Percentiles rank a stretch among this genome's conserved stretches.
Conservation (phyloP, 2,329 filamentous ascomycete species). For the Cryoendolithus antarcticus region DNA sequence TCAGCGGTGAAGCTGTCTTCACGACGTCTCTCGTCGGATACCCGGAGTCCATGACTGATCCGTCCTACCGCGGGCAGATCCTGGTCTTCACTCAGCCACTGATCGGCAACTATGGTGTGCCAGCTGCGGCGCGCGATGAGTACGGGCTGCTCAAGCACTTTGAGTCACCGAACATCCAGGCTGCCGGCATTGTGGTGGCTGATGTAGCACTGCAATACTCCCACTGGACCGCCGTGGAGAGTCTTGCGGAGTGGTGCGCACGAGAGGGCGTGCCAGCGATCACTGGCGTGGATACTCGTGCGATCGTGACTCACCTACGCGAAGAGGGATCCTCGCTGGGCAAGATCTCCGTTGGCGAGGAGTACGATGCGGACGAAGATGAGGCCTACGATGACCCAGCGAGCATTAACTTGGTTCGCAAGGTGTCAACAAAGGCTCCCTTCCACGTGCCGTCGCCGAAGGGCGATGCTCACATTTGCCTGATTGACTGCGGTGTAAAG, state of each 20-base stretch:
- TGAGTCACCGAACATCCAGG: conserved; percentile 95
- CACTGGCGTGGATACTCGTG: conserved; percentile 91
- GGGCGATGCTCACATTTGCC: conserved; percentile 77
- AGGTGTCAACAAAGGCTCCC: conserved; percentile 93
- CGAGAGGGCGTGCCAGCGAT: conserved; percentile 93
- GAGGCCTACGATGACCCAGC: conserved; percentile 91
- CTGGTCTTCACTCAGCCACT: conserved; percentile 95
- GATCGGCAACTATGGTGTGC: conserved; percentile 97
- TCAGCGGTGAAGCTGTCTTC: conserved; percentile 96
- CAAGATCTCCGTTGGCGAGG: conserved; percentile 86
- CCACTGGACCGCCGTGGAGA: conserved; percentile 97
- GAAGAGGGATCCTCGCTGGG: conserved; percentile 95
- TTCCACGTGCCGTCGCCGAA: conserved; percentile 83
- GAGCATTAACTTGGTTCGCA: conserved; percentile 91
- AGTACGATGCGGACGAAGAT: conserved; percentile 97
- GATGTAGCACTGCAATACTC: conserved; percentile 91
- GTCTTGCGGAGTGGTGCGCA: conserved; percentile 84
- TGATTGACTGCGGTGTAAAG: conserved; percentile 98
- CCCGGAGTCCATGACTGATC: conserved; percentile 71
- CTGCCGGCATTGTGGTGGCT: conserved; percentile 86
- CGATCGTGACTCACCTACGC: conserved; percentile 87
- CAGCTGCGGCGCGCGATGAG: conserved; percentile 71
- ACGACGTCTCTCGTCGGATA: conserved; percentile 96
- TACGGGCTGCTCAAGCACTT: conserved; percentile 94
- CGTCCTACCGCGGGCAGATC: conserved; percentile 72